Conservation (phyloP, 2,329 filamentous ascomycete species). For the Rhynchosporium agropyri region DNA sequence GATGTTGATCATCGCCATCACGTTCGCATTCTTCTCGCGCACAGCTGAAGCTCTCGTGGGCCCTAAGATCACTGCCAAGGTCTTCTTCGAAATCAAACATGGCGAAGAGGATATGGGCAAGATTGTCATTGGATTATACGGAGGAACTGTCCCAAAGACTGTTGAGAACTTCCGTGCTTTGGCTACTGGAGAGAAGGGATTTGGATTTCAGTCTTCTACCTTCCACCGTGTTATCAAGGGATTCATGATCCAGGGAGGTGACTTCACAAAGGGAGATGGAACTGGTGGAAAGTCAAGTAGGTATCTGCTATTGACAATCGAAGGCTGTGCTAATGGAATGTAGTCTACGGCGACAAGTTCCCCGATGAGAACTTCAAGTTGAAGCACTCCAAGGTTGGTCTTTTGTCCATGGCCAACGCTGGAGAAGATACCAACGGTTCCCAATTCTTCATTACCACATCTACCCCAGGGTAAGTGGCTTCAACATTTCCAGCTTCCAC, state of each 20-base stretch:
- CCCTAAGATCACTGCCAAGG: slow-evolving; percentile 94
- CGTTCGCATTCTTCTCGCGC: slow-evolving; percentile 75
- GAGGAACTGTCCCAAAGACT: slow-evolving; percentile 82
- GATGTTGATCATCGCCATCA: slow-evolving; percentile 75
- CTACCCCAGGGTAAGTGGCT: slow-evolving; percentile 67
- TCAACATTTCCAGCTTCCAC: neutral
- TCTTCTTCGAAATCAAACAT: slow-evolving; percentile 83
- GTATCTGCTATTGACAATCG: slow-evolving; percentile 40
- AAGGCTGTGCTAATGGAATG: slow-evolving; percentile 27
- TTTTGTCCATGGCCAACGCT: slow-evolving; percentile 84
- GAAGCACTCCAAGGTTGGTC: slow-evolving; percentile 84
- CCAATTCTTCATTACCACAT: slow-evolving; percentile 90
- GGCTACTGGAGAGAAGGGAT: slow-evolving; percentile 84
- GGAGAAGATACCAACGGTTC: slow-evolving; percentile 86
- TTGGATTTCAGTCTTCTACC: slow-evolving; percentile 76
- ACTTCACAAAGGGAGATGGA: slow-evolving; percentile 82
- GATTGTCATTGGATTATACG: slow-evolving; percentile 81
- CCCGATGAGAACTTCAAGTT: slow-evolving; percentile 94
- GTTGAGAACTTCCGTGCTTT: slow-evolving; percentile 76
- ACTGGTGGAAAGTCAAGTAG: slow-evolving; percentile 84
- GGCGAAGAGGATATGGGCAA: slow-evolving; percentile 75
- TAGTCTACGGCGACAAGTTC: slow-evolving; percentile 83
- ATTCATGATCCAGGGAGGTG: slow-evolving; percentile 91
- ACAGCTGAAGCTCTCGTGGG: slow-evolving; percentile 76
- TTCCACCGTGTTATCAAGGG: slow-evolving; percentile 92